Percentiles rank a stretch among this genome's conserved stretches.
These are phyloP conservation scores for Aspergillus costaricaensis DNA, from an alignment of 2,329 filamentous ascomycete genomes.

Conservation along the genomic window DNA sequence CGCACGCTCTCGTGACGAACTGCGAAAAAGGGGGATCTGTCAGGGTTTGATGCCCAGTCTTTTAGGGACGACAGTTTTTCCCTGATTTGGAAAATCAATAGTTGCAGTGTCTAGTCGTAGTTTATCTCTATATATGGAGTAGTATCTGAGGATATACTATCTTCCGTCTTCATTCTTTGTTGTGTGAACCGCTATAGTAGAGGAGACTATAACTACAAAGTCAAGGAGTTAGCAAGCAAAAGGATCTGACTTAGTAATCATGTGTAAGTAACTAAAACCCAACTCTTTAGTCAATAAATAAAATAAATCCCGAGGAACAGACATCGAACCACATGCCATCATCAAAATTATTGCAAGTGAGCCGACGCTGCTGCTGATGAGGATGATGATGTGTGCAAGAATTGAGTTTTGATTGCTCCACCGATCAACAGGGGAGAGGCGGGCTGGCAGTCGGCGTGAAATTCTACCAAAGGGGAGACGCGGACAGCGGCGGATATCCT, in stretches of 20 bases:
- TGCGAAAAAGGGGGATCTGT: constrained; percentile 1
- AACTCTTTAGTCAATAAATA: neutral
- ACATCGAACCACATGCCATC: neutral
- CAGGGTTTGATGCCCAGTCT: neutral
- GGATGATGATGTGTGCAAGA: neutral
- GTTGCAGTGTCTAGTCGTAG: neutral
- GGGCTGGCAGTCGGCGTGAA: constrained; percentile 1
- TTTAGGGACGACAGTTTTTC: neutral
- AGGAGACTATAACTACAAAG: neutral
- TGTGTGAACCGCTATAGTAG: neutral
- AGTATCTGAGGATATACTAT: neutral
- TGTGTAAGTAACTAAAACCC: neutral
- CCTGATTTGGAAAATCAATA: constrained; percentile 1
- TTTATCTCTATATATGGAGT: neutral
- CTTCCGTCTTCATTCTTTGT: neutral
- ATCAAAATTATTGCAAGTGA: neutral
- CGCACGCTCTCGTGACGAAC: neutral
- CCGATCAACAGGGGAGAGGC: constrained; percentile 25
- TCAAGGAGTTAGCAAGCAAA: too few species aligned
- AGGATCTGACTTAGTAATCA: neutral
- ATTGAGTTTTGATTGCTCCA: constrained; percentile 14
- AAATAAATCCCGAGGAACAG: neutral
- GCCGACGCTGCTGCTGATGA: neutral
- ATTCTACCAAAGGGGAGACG: neutral
- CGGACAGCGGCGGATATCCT: neutral